Percentiles rank a stretch among this genome's conserved stretches.
Evolutionary conservation across 2,329 filamentous ascomycete species (phyloP).

Genomic region (Calonectria henricotiae): DNA sequence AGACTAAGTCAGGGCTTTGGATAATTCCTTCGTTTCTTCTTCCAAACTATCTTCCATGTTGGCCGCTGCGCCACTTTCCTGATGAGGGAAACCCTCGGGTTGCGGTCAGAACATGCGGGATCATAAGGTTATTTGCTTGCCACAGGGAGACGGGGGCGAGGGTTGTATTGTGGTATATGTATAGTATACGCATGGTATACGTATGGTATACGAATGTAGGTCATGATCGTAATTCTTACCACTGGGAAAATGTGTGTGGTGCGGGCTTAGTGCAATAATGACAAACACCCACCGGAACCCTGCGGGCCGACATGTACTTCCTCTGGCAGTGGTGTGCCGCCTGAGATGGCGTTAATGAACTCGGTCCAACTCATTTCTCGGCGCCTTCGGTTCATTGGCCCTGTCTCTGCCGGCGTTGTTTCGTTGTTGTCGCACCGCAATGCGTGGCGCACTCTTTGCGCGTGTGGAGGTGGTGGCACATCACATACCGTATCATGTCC

Average conservation of each 20-base stretch:
- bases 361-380: conserved; percentile 18
- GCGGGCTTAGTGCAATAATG: not conserved
- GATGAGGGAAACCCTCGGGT: conserved; percentile 27
- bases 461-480: conserved; percentile 34
- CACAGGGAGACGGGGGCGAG: not conserved
- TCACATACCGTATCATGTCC: conserved; percentile 23
- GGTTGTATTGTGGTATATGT: not conserved
- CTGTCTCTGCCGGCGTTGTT: conserved; percentile 19
- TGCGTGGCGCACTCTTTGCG: conserved; percentile 24
- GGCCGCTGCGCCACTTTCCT: conserved; percentile 17
- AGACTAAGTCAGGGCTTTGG: conserved; percentile 23
- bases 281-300: not conserved
- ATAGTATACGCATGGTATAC: not conserved
- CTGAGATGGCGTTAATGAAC: not conserved
- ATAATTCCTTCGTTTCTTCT: conserved; percentile 26
- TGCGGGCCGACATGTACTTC: conserved; percentile 4
- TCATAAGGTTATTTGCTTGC: conserved; percentile 14
- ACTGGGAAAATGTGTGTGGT: not conserved
- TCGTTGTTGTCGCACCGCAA: conserved; percentile 23
- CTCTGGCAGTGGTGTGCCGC: conserved; percentile 5
- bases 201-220: not conserved
- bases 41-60: conserved; percentile 29
- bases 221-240: not conserved
- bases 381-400: not conserved
- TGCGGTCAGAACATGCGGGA: conserved; percentile 29